A percentile compares a stretch with the other conserved stretches of the same genome.
Conservation (phyloP, 2,329 filamentous ascomycete genomes). For the Elsinoe batatas region DNA sequence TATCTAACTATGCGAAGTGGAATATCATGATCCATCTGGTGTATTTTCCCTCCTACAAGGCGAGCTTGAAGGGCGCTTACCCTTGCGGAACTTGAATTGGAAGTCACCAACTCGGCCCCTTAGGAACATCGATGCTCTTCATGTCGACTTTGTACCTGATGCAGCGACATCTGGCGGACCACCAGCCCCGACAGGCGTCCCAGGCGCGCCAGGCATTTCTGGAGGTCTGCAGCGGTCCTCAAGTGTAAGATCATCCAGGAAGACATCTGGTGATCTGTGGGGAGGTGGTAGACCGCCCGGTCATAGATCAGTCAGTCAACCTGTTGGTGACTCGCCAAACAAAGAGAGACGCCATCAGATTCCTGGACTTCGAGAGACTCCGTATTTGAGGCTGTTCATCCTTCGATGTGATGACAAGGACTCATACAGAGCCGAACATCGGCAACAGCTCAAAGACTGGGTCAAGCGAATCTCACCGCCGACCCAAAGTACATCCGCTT, state of each 20-base stretch:
- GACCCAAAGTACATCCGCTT: constrained; percentile 44
- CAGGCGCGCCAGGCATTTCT: background rate
- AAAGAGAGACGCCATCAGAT: constrained; percentile 80
- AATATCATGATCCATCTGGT: constrained; percentile 89
- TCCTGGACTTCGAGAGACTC: constrained; percentile 80
- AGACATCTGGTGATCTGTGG: constrained; percentile 8
- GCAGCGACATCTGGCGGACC: constrained; percentile 17
- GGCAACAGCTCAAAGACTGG: constrained; percentile 81
- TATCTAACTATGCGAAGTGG: constrained; percentile 50
- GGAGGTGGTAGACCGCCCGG: background rate
- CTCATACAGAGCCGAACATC: constrained; percentile 70
- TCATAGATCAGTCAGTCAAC: constrained; percentile 9
- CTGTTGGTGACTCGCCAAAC: constrained; percentile 5
- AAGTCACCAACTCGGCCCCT: constrained; percentile 86
- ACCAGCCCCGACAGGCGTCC: background rate
- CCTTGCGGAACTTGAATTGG: constrained; percentile 89
- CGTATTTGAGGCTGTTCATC: constrained; percentile 84
- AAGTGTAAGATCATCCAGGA: constrained; percentile 12
- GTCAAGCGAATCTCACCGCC: constrained; percentile 64
- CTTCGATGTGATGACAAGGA: constrained; percentile 94
- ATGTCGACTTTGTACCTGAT: constrained; percentile 70
- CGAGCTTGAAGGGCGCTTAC: constrained; percentile 67
- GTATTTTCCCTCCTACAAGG: constrained; percentile 75
- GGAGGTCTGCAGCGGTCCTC: constrained; percentile 1
- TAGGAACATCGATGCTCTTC: constrained; percentile 84